Evolutionary conservation across 345 rosid species (phyloP).

Genomic region (Sisymbrium altissimum): DNA sequence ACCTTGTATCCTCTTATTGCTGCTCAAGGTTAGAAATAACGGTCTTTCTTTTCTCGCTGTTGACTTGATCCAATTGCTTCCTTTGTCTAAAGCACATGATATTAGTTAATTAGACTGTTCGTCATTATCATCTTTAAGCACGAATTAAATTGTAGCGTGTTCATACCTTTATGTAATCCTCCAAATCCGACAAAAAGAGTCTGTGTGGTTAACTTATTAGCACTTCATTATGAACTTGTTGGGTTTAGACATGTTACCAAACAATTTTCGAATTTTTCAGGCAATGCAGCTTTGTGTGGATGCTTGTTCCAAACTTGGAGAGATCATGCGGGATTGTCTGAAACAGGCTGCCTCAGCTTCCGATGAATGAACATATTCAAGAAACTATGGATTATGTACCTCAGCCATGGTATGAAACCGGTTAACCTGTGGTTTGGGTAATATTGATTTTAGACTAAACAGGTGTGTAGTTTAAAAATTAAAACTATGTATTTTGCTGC

Average conservation of each 20-base stretch:
- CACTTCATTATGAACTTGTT: not conserved
- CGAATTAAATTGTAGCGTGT: not conserved
- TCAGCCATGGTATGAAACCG: slow-evolving; percentile 5
- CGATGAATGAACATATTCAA: slow-evolving; percentile 38
- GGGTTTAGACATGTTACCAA: not conserved
- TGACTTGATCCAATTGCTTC: not conserved
- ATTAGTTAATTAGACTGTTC: not conserved
- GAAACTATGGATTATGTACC: slow-evolving; percentile 12
- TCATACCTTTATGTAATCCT: not conserved
- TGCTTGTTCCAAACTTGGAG: slow-evolving; percentile 75
- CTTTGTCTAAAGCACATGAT: not conserved
- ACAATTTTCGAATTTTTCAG: slow-evolving; percentile 39
- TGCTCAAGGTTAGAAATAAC: not conserved
- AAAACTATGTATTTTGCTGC: not conserved
- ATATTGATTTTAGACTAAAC: not conserved
- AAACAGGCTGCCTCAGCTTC: slow-evolving; percentile 61
- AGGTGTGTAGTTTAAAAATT: not conserved
- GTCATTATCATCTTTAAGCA: not conserved
- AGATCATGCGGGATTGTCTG: slow-evolving; percentile 79
- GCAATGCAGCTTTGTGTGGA: slow-evolving; percentile 93
- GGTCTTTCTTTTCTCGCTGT: not conserved
- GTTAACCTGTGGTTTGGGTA: slow-evolving; percentile 2
- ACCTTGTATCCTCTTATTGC: not conserved
- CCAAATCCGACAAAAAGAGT: not conserved
- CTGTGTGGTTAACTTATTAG: not conserved